Percentiles rank a stretch among this genome's conserved stretches.
phyloP scores from a whole-genome alignment of 345 rosid genomes.

The Populus deltoides region DNA sequence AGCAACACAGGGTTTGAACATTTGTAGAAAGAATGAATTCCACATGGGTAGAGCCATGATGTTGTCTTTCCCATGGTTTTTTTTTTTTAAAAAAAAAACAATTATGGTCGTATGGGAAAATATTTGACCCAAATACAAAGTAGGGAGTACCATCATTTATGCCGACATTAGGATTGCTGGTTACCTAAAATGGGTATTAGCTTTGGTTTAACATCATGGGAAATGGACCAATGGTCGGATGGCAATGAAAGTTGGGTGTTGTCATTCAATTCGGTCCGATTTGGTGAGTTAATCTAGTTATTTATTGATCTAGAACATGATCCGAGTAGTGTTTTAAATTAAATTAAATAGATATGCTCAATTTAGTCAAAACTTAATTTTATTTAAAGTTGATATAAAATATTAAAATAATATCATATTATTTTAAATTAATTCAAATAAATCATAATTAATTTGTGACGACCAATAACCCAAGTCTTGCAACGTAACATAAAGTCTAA shows the following conservation, averaged over 20 bases:
- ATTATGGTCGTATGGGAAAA: too few species aligned
- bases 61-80: not conserved
- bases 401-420: too few species aligned
- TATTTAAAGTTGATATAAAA: too few species aligned
- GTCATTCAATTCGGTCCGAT: fast-evolving
- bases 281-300: too few species aligned
- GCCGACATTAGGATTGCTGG: not conserved
- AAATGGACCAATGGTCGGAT: not conserved
- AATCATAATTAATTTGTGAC: fast-evolving
- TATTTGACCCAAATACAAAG: too few species aligned
- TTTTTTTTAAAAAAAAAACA: too few species aligned
- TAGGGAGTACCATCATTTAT: too few species aligned
- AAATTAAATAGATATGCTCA: too few species aligned
- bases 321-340: fast-evolving
- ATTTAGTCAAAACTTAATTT: too few species aligned
- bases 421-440: too few species aligned
- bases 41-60: not conserved
- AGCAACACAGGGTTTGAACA: not conserved
- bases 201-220: not conserved
- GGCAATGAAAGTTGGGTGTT: not conserved
- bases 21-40: not conserved
- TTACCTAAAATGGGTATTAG: not conserved
- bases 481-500: fast-evolving
- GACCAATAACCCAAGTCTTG: too few species aligned
- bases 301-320: too few species aligned